phyloP scores from a whole-genome alignment of 108 stramenopile genomes.

The Fragilariopsis cylindrus region DNA sequence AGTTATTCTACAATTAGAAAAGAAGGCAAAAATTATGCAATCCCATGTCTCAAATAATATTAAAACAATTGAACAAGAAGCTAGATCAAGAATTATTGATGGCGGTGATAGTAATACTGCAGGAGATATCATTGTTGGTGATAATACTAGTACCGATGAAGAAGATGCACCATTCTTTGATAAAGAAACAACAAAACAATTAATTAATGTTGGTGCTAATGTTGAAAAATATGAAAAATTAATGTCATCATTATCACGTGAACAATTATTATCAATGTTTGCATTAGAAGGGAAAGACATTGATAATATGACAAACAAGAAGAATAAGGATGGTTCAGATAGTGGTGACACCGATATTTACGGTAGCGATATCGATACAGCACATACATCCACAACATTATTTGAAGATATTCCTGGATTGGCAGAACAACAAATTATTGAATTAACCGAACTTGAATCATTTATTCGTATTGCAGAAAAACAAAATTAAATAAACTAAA shows the following conservation, averaged over 20 bases:
- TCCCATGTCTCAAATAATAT: constrained; percentile 29
- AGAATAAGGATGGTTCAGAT: too few species aligned
- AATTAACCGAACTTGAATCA: constrained; percentile 54
- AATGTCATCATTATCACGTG: constrained; percentile 27
- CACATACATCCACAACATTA: not conserved
- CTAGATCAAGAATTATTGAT: constrained; percentile 23
- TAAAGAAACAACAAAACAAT: constrained; percentile 6
- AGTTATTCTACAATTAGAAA: constrained; percentile 64
- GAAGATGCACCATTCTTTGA: constrained; percentile 21
- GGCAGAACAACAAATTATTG: constrained; percentile 50
- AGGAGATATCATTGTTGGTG: not conserved
- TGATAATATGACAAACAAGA: not conserved
- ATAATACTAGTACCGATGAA: not conserved
- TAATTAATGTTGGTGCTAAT: constrained; percentile 23
- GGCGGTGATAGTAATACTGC: not conserved
- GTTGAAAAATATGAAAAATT: constrained; percentile 33
- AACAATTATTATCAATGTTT: constrained; percentile 37
- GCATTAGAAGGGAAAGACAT: constrained; percentile 19
- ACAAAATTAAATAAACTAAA: not conserved
- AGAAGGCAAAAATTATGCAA: constrained; percentile 40
- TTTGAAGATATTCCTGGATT: constrained; percentile 54
- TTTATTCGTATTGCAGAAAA: constrained; percentile 21
- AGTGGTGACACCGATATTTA: not conserved
- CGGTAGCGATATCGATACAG: not conserved
- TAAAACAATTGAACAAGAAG: constrained; percentile 31